Conservation (phyloP, 352 stramenopile genomes). For the Achlya hypogyna region DNA sequence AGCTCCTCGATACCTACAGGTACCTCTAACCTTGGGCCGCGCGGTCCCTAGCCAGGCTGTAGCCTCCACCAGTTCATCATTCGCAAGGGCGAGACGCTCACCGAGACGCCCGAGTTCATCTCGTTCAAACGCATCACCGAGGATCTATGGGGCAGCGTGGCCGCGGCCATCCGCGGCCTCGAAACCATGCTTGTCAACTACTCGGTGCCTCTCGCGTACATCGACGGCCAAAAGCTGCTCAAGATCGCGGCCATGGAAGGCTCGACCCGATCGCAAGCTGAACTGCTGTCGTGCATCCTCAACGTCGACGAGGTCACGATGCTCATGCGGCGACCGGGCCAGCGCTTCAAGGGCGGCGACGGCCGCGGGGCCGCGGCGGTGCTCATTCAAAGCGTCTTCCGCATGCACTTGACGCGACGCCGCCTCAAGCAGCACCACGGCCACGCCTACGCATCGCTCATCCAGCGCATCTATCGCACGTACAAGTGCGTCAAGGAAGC, state of each 20-base stretch:
- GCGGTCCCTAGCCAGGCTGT: neutral
- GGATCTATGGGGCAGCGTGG: constrained; percentile 72
- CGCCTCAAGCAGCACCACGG: constrained; percentile 36
- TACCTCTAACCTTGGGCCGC: neutral
- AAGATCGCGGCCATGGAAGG: constrained; percentile 57
- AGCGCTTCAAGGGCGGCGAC: constrained; percentile 72
- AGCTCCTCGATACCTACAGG: constrained; percentile 67
- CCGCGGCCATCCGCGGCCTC: constrained; percentile 57
- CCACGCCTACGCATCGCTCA: constrained; percentile 35
- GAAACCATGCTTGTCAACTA: constrained; percentile 70
- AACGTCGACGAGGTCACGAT: constrained; percentile 81
- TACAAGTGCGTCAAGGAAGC: constrained; percentile 38
- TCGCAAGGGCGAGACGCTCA: constrained; percentile 68
- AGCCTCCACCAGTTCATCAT: constrained; percentile 85
- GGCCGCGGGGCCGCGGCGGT: constrained; percentile 48
- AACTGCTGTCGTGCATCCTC: constrained; percentile 72
- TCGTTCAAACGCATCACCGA: constrained; percentile 73
- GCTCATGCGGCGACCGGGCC: constrained; percentile 50
- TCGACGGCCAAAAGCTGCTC: constrained; percentile 74
- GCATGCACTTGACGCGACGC: constrained; percentile 45
- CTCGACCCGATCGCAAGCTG: constrained; percentile 26
- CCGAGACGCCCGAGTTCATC: constrained; percentile 80
- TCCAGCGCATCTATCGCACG: constrained; percentile 53
- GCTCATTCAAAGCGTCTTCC: constrained; percentile 60
- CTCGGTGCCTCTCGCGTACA: constrained; percentile 77